Base-by-base conservation (phyloP, 768 basidiomycete genomes). In the Clitopilus hobsonii region DNA sequence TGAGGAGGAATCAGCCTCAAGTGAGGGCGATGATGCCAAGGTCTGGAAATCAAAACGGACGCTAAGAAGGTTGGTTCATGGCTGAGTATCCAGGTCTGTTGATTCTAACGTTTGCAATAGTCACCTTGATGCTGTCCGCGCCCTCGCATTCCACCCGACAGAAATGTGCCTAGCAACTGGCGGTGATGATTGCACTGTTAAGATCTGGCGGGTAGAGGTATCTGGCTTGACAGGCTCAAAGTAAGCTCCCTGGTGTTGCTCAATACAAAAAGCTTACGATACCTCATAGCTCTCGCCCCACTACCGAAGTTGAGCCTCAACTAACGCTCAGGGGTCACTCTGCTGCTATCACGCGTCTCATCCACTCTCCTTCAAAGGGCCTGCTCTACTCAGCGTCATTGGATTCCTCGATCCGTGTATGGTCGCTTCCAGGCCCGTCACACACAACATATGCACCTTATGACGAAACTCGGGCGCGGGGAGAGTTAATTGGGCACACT, bases 271-370 rank as follows among this genome's bases (percentile, higher is more conserved):
- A 49, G n/a, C 64, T 60, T 41, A 47, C 60, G 54, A 41, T 38
- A 26, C 51, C 54, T 56, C 54, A 22, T 60, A 91, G 89, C 59
- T 72, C 82, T 51, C 82, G 88, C 58, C 77, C 81, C 22, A 86
- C 84, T 29, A 91, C 89, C 14, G 97, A 98, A 65, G 82, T 92
- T 30, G 95, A 98, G 64, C 96, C 97, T 1, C 87, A 94, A 64
- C 77, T 95, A 36, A 98, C 97, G 1, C 84, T 92, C 54, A 90
- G 97, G 13, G 94, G 94, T 3, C 97, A 98, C 70, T 91, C 93
- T 13, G 88, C 89, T 10, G 84, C 92, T 29, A 88, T 98, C 62
- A 98, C 96, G 1, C 82, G 89, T 27, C 78, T 98, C 22, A 81
- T 90, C 26, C 84, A 92, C 65, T 83, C 91, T 2, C 85, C 91